Evolutionary conservation across 2,329 filamentous ascomycete species (phyloP).

Genomic region (Venturia oleaginea): DNA sequence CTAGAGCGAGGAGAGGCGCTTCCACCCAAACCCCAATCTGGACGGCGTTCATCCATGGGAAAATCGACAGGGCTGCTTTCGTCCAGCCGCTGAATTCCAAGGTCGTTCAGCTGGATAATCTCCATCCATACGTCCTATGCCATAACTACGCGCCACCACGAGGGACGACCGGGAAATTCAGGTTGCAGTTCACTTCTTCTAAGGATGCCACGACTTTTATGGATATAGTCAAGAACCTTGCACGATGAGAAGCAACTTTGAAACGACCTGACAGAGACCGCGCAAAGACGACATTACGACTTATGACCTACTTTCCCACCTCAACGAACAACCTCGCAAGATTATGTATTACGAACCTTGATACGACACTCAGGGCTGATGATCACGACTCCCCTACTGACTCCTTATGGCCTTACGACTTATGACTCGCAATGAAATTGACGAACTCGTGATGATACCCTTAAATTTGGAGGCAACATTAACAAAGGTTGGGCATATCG

Average conservation of each 20-base stretch:
- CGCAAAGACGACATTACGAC: neutral
- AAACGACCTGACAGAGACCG: too few species aligned
- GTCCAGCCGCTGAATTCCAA: conserved; percentile 33
- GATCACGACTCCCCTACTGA: neutral
- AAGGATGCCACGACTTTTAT: conserved; percentile 17
- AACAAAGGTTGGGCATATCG: neutral
- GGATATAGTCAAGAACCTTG: neutral
- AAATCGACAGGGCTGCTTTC: conserved; percentile 40
- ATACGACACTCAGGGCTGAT: neutral
- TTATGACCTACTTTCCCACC: neutral
- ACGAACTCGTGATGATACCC: neutral
- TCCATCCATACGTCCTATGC: conserved; percentile 46
- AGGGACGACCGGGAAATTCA: conserved; percentile 17
- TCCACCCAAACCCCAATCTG: conserved; percentile 49
- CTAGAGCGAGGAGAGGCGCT: conserved; percentile 44
- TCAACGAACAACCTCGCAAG: neutral
- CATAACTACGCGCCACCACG: conserved; percentile 37
- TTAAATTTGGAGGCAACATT: neutral
- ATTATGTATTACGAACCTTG: neutral
- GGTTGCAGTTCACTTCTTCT: conserved; percentile 21
- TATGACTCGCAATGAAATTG: neutral
- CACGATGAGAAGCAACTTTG: neutral
- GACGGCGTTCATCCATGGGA: conserved; percentile 48
- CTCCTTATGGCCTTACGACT: neutral
- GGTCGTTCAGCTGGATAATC: conserved; percentile 39